Percentiles rank a stretch among this genome's conserved stretches.
phyloP scores from a whole-genome alignment of 2,329 filamentous ascomycete species.

The Pyrenophora teres region DNA sequence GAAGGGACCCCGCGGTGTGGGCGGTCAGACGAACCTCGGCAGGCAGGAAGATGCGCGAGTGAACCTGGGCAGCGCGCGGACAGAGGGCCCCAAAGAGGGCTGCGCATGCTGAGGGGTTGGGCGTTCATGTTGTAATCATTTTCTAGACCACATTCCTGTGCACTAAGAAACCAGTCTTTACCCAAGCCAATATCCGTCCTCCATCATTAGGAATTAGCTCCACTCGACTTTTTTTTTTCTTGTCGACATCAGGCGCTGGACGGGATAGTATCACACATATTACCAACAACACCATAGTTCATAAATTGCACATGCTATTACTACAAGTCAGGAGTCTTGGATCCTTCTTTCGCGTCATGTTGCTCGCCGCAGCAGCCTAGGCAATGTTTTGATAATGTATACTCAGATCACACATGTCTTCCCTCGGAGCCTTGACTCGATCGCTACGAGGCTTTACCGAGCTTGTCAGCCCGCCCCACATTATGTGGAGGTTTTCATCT shows the following conservation, averaged over 20 bases:
- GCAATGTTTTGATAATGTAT: too few relatives aligned
- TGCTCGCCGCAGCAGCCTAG: too few relatives aligned
- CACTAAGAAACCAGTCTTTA: too few relatives aligned
- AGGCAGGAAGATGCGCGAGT: slow-evolving; percentile 71
- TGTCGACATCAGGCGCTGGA: slow-evolving; percentile 7
- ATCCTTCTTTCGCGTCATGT: too few relatives aligned
- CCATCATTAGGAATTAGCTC: too few relatives aligned
- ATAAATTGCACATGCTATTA: not conserved
- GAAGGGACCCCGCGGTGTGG: slow-evolving; percentile 78
- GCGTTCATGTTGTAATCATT: not conserved
- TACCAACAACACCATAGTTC: not conserved
- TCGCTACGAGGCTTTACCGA: too few relatives aligned
- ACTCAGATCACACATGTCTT: too few relatives aligned
- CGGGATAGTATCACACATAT: not conserved
- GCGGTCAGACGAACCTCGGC: slow-evolving; percentile 62
- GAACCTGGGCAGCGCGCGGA: slow-evolving; percentile 74
- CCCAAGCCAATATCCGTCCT: too few relatives aligned
- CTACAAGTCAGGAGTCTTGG: not conserved
- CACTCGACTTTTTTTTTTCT: not conserved
- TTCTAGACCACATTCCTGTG: too few relatives aligned
- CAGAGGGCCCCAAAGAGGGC: slow-evolving; percentile 81
- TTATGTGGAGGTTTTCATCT: too few relatives aligned
- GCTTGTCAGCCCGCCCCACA: too few relatives aligned
- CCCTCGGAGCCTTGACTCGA: too few relatives aligned
- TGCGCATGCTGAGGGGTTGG: slow-evolving; percentile 73